A percentile compares a stretch with the other conserved stretches of the same genome.
phyloP scores from a whole-genome alignment of 2,329 filamentous ascomycete species.

The Ceratocystis variospora region DNA sequence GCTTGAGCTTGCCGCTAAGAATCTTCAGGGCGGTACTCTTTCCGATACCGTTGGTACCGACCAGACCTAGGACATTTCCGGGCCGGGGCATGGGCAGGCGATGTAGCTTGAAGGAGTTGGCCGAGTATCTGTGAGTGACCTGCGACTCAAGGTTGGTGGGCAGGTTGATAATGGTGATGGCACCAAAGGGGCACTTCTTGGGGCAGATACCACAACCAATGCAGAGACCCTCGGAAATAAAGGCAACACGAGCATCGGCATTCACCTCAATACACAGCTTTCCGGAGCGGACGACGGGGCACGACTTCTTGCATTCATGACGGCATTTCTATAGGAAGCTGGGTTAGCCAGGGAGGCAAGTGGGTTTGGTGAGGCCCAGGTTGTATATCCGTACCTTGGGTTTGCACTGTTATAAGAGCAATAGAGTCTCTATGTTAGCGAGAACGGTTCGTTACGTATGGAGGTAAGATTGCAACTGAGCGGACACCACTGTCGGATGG shows the following conservation, averaged over 20 bases:
- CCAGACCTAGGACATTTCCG: constrained; percentile 86
- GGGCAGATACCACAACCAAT: constrained; percentile 99
- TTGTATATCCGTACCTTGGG: constrained; percentile 49
- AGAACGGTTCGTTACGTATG: background rate
- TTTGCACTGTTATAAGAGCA: constrained; percentile 51
- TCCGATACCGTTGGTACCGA: constrained; percentile 99
- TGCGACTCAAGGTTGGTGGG: constrained; percentile 97
- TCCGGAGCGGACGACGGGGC: constrained; percentile 90
- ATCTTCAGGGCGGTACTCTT: constrained; percentile 99
- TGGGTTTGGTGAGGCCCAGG: background rate
- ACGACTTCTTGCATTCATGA: constrained; percentile 98
- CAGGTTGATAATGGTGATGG: constrained; percentile 99
- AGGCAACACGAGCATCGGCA: constrained; percentile 81
- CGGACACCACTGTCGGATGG: background rate
- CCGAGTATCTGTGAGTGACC: constrained; percentile 95
- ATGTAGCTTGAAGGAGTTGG: constrained; percentile 99
- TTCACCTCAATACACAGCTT: constrained; percentile 95
- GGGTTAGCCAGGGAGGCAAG: constrained; percentile 17
- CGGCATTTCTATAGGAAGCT: constrained; percentile 66
- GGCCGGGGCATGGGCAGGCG: constrained; percentile 89
- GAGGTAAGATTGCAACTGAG: too few relatives aligned
- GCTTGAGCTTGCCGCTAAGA: constrained; percentile 95
- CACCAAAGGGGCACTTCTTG: constrained; percentile 97
- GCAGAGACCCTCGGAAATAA: constrained; percentile 90
- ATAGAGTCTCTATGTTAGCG: constrained; percentile 6